Conservation (phyloP, 495 filamentous ascomycete genomes). For the Penicillium tannophilum region DNA sequence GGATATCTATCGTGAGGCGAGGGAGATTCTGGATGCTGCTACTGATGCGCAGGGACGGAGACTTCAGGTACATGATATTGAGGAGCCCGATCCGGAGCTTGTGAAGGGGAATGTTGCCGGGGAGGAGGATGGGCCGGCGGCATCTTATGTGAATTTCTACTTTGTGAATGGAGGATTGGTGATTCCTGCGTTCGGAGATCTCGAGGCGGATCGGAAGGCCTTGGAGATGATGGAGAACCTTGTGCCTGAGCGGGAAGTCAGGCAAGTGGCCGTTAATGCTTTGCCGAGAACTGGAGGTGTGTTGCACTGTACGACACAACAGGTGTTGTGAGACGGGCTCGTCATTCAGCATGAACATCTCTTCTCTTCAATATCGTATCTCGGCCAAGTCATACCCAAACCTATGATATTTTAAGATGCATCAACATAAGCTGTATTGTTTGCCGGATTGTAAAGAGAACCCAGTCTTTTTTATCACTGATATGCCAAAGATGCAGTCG, state of each 20-base stretch:
- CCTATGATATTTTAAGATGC: no score
- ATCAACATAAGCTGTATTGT: not conserved
- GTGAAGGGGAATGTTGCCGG: conserved; percentile 21
- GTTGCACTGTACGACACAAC: conserved; percentile 39
- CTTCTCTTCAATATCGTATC: no score
- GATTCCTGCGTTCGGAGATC: conserved; percentile 39
- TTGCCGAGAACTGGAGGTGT: conserved; percentile 36
- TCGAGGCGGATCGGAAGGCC: conserved; percentile 24
- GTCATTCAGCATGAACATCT: not conserved
- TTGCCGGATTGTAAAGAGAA: not conserved
- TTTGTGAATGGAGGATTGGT: conserved; percentile 38
- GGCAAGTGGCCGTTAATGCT: conserved; percentile 30
- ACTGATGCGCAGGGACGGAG: conserved; percentile 31
- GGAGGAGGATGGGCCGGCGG: conserved; percentile 29
- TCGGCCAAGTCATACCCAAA: no score
- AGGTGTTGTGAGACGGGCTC: conserved; percentile 24
- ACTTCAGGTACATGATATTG: conserved; percentile 31
- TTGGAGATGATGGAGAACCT: conserved; percentile 27
- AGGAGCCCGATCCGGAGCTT: conserved; percentile 34
- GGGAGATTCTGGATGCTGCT: conserved; percentile 19
- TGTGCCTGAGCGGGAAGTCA: conserved; percentile 29
- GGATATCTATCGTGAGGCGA: conserved; percentile 35
- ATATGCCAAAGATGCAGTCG: not conserved
- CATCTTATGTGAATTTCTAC: conserved; percentile 42
- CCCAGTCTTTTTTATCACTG: not conserved